Evolutionary conservation across 73 alveolate species (phyloP).

Genomic region (Stentor coeruleus): DNA sequence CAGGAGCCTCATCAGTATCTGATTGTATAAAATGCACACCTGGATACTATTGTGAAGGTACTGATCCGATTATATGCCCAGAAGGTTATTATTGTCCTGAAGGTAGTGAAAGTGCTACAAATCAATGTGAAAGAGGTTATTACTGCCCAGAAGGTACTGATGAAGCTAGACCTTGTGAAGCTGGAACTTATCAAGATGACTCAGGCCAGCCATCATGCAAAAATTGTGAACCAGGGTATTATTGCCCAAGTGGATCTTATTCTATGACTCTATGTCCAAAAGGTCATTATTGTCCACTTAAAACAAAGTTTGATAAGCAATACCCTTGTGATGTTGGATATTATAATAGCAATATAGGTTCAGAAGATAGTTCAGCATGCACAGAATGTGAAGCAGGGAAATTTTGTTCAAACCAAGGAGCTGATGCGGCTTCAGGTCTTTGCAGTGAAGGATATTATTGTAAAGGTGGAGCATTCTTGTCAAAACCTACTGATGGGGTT

Average conservation of each 20-base stretch:
- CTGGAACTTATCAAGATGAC: constrained; percentile 19
- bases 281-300: constrained; percentile 53
- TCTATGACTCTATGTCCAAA: constrained; percentile 33
- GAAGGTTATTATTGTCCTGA: constrained; percentile 58
- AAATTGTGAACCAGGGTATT: constrained; percentile 14
- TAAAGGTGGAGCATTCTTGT: constrained; percentile 44
- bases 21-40: constrained; percentile 46
- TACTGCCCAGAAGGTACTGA: constrained; percentile 49
- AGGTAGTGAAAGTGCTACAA: constrained; percentile 19
- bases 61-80: constrained; percentile 19
- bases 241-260: neutral
- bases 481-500: constrained; percentile 24
- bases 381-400: constrained; percentile 32
- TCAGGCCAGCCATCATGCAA: neutral
- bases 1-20: constrained; percentile 26
- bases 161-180: constrained; percentile 36
- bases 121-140: constrained; percentile 23
- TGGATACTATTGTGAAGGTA: constrained; percentile 48
- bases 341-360: constrained; percentile 32
- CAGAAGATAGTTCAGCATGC: constrained; percentile 24
- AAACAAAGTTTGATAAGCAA: constrained; percentile 3
- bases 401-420: constrained; percentile 50
- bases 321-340: constrained; percentile 46
- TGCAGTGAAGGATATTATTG: constrained; percentile 56
- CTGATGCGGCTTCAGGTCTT: constrained; percentile 8